phyloP scores from a whole-genome alignment of 2,329 filamentous ascomycete species.

The Aspergillus carbonarius region DNA sequence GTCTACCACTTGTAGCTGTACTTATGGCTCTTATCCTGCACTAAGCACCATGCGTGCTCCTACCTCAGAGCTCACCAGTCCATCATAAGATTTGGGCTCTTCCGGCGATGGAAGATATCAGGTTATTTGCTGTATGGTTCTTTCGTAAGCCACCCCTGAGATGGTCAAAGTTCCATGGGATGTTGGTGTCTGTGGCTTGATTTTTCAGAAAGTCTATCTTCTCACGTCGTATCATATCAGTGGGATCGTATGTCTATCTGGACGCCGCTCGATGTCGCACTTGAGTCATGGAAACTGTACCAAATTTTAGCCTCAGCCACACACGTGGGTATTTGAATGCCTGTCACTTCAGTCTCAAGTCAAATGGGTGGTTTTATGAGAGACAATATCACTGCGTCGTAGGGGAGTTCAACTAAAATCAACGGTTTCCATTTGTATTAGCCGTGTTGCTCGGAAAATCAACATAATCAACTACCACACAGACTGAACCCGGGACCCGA shows the following conservation, averaged over 20 bases:
- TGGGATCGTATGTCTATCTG: background rate
- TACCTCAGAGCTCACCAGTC: constrained; percentile 9
- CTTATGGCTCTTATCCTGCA: no score
- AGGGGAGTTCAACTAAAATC: background rate
- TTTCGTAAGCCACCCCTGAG: constrained; percentile 14
- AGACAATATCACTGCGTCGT: background rate
- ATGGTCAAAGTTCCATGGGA: constrained; percentile 20
- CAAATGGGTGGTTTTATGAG: background rate
- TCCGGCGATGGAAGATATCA: constrained; percentile 15
- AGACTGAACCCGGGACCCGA: background rate
- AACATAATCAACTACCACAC: constrained; percentile 7
- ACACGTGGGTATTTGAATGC: background rate
- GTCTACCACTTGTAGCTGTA: no score
- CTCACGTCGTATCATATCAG: no score
- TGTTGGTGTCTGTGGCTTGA: background rate
- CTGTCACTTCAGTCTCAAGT: background rate
- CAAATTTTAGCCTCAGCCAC: constrained; percentile 1
- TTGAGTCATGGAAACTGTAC: constrained; percentile 7
- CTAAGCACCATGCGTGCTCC: no score
- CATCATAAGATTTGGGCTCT: constrained; percentile 19
- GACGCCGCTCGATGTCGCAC: constrained; percentile 5
- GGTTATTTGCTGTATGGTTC: constrained; percentile 18
- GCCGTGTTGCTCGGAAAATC: background rate
- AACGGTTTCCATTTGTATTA: background rate
- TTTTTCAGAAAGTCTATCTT: no score